These are phyloP conservation scores for Aspergillus pseudoterreus DNA, from an alignment of 2,329 filamentous ascomycete genomes.

Conservation along the genomic window DNA sequence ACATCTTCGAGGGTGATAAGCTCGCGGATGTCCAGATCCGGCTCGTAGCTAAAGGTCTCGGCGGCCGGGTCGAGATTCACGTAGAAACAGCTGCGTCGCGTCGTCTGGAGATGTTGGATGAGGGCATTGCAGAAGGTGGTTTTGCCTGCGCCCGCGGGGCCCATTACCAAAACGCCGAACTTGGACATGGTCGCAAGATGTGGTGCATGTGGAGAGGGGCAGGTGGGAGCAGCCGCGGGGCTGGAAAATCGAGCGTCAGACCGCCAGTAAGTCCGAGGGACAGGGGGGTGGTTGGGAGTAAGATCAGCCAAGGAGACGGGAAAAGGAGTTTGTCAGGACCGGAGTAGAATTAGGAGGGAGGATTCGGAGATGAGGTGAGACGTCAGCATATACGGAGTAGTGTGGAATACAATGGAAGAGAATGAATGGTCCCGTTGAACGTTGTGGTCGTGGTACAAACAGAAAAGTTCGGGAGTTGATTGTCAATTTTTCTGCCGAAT, in stretches of 20 bases:
- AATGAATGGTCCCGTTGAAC: not conserved
- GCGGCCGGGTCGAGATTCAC: conserved; percentile 97
- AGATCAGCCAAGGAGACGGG: not conserved
- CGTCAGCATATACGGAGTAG: no score
- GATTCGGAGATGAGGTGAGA: not conserved
- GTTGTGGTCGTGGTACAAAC: not conserved
- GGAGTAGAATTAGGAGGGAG: not conserved
- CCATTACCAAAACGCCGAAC: conserved; percentile 92
- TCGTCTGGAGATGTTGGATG: conserved; percentile 87
- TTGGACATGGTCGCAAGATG: conserved; percentile 66
- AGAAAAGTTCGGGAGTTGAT: not conserved
- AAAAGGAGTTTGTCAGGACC: not conserved
- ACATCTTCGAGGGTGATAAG: conserved; percentile 91
- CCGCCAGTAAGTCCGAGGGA: no score
- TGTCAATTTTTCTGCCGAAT: conserved; percentile 16
- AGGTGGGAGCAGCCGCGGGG: not conserved
- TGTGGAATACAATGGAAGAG: no score
- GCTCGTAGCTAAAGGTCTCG: conserved; percentile 84
- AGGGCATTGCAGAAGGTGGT: conserved; percentile 93
- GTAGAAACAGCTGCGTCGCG: conserved; percentile 92
- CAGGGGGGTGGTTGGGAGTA: not conserved
- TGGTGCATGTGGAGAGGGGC: not conserved
- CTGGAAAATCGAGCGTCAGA: not conserved
- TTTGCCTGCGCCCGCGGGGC: conserved; percentile 93
- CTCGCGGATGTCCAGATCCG: conserved; percentile 92